Base-by-base conservation (phyloP, 805 yeast species). In the Kuraishia capsulata region DNA sequence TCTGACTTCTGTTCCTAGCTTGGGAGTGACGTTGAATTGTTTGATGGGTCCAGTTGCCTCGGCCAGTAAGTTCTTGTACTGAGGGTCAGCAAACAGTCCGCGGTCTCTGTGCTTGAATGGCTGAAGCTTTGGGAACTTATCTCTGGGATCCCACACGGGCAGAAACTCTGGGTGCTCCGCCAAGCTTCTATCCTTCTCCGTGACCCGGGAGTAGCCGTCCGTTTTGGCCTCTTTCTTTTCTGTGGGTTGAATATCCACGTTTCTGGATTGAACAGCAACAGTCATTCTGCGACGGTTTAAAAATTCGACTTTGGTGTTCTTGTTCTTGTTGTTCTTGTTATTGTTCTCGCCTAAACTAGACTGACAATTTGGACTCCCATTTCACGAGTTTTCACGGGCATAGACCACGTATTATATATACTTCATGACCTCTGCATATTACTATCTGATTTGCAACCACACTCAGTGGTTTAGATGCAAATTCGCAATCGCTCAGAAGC, bases 61-160 rank as follows among this genome's bases (percentile, higher is more conserved):
- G 3, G 50, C 48, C 39, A 78, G 69, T 40, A 81, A 63, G 47
- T 67, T 70, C 19, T 67, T 64, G 38, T 75, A 66, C 2, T 56
- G 44, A n/a, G 76, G 71, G 51, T 80, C 81, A n/a, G 81, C 88
- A 39, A 70, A 62, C 21, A 63, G 55, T n/a, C 81, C 88, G n/a
- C 79, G 76, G 49, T 81, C 89, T 24, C 56, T 56, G 50, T 64
- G 71, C 50, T 73, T 74, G 59, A 75, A 77, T 40, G 73, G 72
- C 46, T 69, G 66, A 45, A 71, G 63, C 13, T 78, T 31, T 4
- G 64, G 67, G 49, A 57, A 67, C 47, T 71, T 70, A 49, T 75
- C 69, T 16, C 52, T 61, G n/a, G 78, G 78, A 51, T 78, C 75
- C 82, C 82, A 79, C 2, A 82, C 69, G 13, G 87, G 87, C 35